Evolutionary conservation across 352 stramenopile species (phyloP), one percentile per base, ranked within the genome.

Genomic region (Phytopythium sindhum): DNA sequence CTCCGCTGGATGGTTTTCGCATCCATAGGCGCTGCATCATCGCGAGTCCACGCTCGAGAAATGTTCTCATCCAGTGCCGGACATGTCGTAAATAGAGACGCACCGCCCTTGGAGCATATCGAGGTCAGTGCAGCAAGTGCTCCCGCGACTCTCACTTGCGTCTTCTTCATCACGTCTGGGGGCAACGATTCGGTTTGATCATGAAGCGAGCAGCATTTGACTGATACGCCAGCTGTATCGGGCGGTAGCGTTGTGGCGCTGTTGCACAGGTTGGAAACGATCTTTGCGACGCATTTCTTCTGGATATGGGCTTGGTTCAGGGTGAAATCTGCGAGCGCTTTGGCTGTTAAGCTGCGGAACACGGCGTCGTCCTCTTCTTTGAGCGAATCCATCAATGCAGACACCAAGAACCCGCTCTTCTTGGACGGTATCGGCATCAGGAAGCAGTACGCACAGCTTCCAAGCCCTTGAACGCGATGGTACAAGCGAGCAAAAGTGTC

Each of bases 231-330:
- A 24, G 48, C 6, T 15, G 14, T 4, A 6, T 3, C 15, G 14
- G 15, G 17, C 8, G 48, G 48, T 15, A 61, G 41, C 6, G 39
- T 28, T 4, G 61, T 53, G 1, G 86, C 81, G 48, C 75, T 93
- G 61, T 89, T 86, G 65, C 78, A 90, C 0, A 95, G 68, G 45
- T 95, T 95, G 2, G 71, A 76, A n/a, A 91, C 62, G 35, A 95
- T 88, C 64, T 95, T 95, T 10, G 65, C 53, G 14, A 92, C 79
- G 64, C 83, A 93, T 37, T 91, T 91, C 26, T 75, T 77, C 64
- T 95, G 86, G 35, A 68, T 44, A 15, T 57, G 24, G 9, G 69
- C 67, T 60, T 93, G 80, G 0, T 61, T 68, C 14, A 88, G 57
- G 2, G 86, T 70, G 70, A 95, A 95, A 12, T 67, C 51, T 1